phyloP scores from a whole-genome alignment of 331 rosid genomes.

The Malus hybrid region DNA sequence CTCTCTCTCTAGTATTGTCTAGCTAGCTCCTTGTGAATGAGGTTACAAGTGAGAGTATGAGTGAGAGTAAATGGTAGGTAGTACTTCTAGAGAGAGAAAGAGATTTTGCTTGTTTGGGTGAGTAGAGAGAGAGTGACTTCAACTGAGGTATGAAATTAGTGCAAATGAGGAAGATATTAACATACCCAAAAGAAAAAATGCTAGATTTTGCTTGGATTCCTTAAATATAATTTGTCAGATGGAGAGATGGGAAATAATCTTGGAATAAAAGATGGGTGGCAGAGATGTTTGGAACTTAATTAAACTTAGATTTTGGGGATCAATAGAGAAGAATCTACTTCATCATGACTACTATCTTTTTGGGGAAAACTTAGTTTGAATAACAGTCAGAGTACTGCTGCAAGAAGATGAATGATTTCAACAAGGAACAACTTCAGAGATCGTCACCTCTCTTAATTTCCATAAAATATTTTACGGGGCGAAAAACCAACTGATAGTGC shows the following conservation, averaged over 20 bases:
- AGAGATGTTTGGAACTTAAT: not conserved
- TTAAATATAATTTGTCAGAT: constrained; percentile 3
- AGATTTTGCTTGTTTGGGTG: not conserved
- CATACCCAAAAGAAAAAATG: constrained; percentile 12
- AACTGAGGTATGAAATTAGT: not conserved
- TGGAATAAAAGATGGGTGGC: not conserved
- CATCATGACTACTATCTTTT: not conserved
- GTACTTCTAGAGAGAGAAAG: not conserved
- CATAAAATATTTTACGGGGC: too few species aligned
- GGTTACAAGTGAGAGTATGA: not conserved
- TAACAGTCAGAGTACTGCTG: not conserved
- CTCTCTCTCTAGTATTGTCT: not conserved
- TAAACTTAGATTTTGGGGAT: not conserved
- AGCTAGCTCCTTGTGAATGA: not conserved
- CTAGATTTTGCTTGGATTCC: constrained; percentile 31
- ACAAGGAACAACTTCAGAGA: not conserved
- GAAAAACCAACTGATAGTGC: not conserved
- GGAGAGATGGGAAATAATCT: not conserved
- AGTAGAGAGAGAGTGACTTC: not conserved
- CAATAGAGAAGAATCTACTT: not conserved
- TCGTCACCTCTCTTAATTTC: too few species aligned
- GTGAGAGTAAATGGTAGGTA: not conserved
- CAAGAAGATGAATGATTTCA: not conserved
- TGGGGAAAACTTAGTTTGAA: not conserved
- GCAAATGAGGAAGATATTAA: not conserved